Base-by-base conservation (phyloP, 176 grass and related monocot genomes). In the Aegilops speltoides region DNA sequence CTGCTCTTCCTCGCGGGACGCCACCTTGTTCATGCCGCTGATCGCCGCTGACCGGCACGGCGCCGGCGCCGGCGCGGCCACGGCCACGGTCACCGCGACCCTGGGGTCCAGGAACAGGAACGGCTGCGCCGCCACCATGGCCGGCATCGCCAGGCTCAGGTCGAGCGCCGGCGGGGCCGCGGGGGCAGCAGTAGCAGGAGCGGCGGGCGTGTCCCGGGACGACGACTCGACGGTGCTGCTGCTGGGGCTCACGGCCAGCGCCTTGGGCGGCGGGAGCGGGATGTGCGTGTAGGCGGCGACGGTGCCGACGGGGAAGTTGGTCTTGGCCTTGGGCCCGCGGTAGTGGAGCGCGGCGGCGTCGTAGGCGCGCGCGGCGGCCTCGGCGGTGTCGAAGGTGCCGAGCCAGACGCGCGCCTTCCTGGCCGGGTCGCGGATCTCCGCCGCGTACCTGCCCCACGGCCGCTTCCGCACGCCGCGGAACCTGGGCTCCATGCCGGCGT, bases 341-440 rank as follows among this genome's bases (percentile, higher is more conserved):
- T 96, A 95, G 86, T 91, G 92, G 86, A 96, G 83, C 61, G 96
- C 91, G 12, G 96, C 93, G 24, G 77, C 68, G 82, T 98, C 93
- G 81, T 98, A 98, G 16, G 96, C 96, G 31, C 86, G 85, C 22
- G 96, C 96, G 0, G 96, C 96, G 33, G 89, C 88, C 71, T 98
- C 93, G 78, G 96, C 93, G 43, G 96, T 93, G 86, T 98, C 92
- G 82, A 94, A 98, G 73, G 96, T 98, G 66, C 96, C 96, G n/a
- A 98, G 91, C 96, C 96, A 98, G 41, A 95, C 93, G 37, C 96
- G 93, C 1, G 87, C 89, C 88, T 95, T 95, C 88, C 85, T 89
- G 1, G 69, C 86, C 1, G 95, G 95, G 77, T 98, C 93, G 33
- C 93, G 91, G 87, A 98, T 98, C 87, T 98, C 95, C 46, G 95